Evolutionary conservation across 176 grass and related monocot species (phyloP), one percentile per base, ranked within the genome.

Genomic region (Pharus latifolius): DNA sequence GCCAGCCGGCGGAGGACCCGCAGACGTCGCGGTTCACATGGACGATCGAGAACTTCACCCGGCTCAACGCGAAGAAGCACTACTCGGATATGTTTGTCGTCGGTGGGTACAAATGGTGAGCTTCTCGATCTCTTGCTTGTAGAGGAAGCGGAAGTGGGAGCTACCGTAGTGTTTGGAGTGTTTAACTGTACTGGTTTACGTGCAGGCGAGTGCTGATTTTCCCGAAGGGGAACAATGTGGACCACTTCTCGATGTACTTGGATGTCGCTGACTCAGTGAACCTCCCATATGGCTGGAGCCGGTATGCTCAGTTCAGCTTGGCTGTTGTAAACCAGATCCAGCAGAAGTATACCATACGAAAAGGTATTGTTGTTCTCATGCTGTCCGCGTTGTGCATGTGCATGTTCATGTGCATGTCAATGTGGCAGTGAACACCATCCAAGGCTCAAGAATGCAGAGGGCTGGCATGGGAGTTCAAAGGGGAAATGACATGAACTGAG

Each of bases 221-320:
- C 54, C 88, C 93, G 24, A 97, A 92, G 80, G 93, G 93, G 30
- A 97, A 97, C 81, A 97, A 97, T 45, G 86, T 92, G 65, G 93
- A 97, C 31, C 80, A 92, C 49, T 80, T 89, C 1, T 96, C 93
- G 0, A 87, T 96, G 89, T 96, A 96, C 78, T 70, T 96, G 62
- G 93, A 96, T 50, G 88, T 96, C 56, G 93, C 93, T 16, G 88
- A 96, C 77, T 85, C 92, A 6, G 34, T 73, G 49, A 84, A 65
- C 65, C 76, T 92, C 58, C 88, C 88, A 1, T 96, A 89, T 80
- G 88, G 86, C 32, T 96, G 93, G 93, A 90, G 80, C 86, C 72
- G 86, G 32, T 80, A 49, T 59, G 93, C 93, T 65, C 93, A 96
- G 31, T 92, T 96, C 76, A 92, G 88, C 74, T 50, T 96, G 56